These are phyloP conservation scores for Oryza punctata DNA, from an alignment of 176 grass and related monocot genomes.

Conservation along the genomic window DNA sequence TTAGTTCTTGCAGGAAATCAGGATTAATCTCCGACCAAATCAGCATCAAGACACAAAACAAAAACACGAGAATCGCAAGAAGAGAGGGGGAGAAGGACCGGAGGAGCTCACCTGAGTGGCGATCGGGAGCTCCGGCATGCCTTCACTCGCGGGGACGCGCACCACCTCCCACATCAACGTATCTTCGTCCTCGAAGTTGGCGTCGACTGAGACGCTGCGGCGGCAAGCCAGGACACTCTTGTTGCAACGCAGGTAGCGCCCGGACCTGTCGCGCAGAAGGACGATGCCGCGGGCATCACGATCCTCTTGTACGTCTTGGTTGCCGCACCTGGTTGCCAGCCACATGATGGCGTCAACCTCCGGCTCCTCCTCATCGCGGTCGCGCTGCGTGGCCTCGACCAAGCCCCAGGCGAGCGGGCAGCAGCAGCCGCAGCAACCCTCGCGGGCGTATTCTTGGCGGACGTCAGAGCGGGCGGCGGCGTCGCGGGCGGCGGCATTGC, in stretches of 20 bases:
- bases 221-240: background rate
- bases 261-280: background rate
- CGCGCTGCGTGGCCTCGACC: background rate
- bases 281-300: background rate
- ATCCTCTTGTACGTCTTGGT: background rate
- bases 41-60: too few species aligned
- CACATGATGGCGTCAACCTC: background rate
- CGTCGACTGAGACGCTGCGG: background rate
- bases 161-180: slow-evolving; percentile 23
- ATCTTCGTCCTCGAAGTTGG: background rate
- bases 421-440: too few species aligned
- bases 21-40: too few species aligned
- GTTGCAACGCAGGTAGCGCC: slow-evolving; percentile 30
- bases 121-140: background rate
- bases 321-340: background rate
- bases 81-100: background rate
- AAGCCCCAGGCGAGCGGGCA: background rate
- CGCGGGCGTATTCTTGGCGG: too few species aligned
- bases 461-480: background rate
- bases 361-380: background rate
- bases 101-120: background rate
- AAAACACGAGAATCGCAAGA: background rate
- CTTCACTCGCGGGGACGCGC: background rate
- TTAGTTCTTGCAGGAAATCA: background rate
- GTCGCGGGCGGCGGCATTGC: too few species aligned